Conservation (phyloP, 1,139 yeast species). For the Kodamaea anthophila region DNA sequence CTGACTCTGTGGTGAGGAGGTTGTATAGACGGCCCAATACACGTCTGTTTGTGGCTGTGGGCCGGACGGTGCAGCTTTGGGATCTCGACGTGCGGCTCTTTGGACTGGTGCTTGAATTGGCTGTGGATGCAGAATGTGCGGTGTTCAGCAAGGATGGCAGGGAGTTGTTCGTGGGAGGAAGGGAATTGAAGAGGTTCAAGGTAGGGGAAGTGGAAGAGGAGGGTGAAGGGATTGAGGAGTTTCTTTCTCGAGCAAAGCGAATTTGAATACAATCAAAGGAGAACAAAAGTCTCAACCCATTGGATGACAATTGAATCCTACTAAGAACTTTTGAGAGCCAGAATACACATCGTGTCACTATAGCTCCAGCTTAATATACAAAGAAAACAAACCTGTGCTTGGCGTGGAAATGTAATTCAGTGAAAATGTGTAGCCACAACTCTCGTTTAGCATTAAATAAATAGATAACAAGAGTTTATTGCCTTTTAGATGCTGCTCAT, state of each 20-base stretch:
- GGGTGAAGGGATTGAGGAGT: constrained; percentile 10
- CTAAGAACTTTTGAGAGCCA: constrained; percentile 7
- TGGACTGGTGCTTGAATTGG: constrained; percentile 28
- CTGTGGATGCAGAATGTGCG: constrained; percentile 10
- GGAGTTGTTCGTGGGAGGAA: constrained; percentile 22
- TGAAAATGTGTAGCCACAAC: too few species aligned
- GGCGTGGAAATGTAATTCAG: too few species aligned
- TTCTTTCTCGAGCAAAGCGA: constrained; percentile 1
- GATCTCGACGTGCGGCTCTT: constrained; percentile 38
- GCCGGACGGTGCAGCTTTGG: constrained; percentile 31
- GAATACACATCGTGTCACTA: too few species aligned
- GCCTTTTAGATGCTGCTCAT: constrained; percentile 1
- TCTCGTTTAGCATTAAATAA: too few species aligned
- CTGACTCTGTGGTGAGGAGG: constrained; percentile 37
- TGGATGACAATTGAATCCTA: too few species aligned
- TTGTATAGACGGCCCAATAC: constrained; percentile 37
- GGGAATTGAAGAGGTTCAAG: constrained; percentile 17
- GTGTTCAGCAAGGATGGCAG: constrained; percentile 20
- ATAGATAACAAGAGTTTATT: not conserved
- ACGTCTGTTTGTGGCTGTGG: constrained; percentile 39
- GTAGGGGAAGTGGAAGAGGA: constrained; percentile 13
- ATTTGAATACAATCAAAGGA: too few species aligned
- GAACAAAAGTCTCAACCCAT: too few species aligned
- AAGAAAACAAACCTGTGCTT: too few species aligned
- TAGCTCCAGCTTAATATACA: too few species aligned